These are phyloP conservation scores for Hansenula anomala DNA, from an alignment of 1,139 yeast genomes.

Conservation along the genomic window DNA sequence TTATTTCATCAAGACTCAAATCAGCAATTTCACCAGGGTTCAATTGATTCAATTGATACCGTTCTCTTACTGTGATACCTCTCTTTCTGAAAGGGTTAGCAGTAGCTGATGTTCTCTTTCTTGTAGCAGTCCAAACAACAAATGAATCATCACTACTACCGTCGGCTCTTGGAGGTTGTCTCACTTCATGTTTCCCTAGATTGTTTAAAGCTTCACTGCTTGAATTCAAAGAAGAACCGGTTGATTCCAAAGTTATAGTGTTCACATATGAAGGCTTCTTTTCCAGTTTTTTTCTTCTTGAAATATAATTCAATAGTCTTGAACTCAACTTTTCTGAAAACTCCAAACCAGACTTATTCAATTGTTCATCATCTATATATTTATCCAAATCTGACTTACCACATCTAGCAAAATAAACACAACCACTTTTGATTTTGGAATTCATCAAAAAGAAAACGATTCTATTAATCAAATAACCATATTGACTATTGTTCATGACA, in stretches of 20 bases:
- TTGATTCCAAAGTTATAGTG: not conserved
- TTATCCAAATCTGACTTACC: slow-evolving; percentile 47
- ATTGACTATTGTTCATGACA: slow-evolving; percentile 72
- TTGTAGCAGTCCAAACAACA: slow-evolving; percentile 89
- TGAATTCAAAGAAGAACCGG: not conserved
- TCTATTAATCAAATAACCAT: slow-evolving; percentile 85
- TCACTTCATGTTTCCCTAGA: slow-evolving; percentile 13
- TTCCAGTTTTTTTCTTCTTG: slow-evolving; percentile 17
- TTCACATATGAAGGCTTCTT: slow-evolving; percentile 1
- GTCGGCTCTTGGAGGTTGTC: slow-evolving; percentile 29
- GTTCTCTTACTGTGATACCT: slow-evolving; percentile 60
- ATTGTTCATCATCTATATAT: slow-evolving; percentile 54
- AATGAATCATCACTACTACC: slow-evolving; percentile 35
- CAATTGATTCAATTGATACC: slow-evolving; percentile 80
- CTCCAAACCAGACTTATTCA: slow-evolving; percentile 51
- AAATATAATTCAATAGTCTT: slow-evolving; percentile 26
- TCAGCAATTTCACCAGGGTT: slow-evolving; percentile 89
- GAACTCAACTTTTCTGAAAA: slow-evolving; percentile 44
- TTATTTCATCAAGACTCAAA: slow-evolving; percentile 55
- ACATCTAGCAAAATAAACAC: slow-evolving; percentile 83
- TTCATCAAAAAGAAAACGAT: slow-evolving; percentile 90
- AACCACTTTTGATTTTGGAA: slow-evolving; percentile 76
- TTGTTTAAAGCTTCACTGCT: slow-evolving; percentile 6
- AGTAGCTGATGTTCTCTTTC: slow-evolving; percentile 77
- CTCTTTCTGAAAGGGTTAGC: slow-evolving; percentile 60